Base-by-base conservation (phyloP, 2,329 filamentous ascomycete genomes). In the Alternaria burnsii region DNA sequence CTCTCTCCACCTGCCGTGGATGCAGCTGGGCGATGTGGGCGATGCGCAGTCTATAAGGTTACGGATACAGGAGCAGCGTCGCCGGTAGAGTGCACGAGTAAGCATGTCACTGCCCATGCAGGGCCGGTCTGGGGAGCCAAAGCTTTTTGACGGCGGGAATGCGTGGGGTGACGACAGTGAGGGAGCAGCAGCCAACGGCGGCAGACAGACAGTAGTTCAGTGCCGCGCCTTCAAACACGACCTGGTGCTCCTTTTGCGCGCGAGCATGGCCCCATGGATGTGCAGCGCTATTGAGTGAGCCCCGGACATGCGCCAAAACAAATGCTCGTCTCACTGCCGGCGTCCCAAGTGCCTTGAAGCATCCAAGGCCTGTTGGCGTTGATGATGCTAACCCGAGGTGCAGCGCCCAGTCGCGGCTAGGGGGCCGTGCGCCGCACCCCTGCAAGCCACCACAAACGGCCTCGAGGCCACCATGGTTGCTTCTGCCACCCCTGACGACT, bases 131-230 rank as follows among this genome's bases (percentile, higher is more conserved):
- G 58, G 28, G 44, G 36, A 51, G 44, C 34, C 55, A 52, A 43
- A 59, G 57, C 59, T 43, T 61, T 61, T 55, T 59, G 59, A 55
- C 55, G 42, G 61, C 52, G 58, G 51, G 51, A 56, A 16, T 54
- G 65, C 66, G 69, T 69, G 69, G 66, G 69, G 63, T 69, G 57
- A 50, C 56, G 47, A 22, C 38, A 22, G 47, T 30, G 44, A 50
- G 52, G 58, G 50, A 30, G 41, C 40, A 41, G 55, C 46, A 57
- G 46, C 43, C 34, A 47, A 47, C 46, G 42, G 59, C 46, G 55
- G 46, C 43, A 41, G 51, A 47, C 46, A 42, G 59, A 18, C 30
- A 43, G 55, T 26, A 40, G 44, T 61, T 56, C 48, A 50, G 26
- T 48, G 55, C 42, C 42, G 46, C 46, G 44, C 51, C 42, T 34